phyloP scores from a whole-genome alignment of 164 flowering plant species.

The Vitis riparia region DNA sequence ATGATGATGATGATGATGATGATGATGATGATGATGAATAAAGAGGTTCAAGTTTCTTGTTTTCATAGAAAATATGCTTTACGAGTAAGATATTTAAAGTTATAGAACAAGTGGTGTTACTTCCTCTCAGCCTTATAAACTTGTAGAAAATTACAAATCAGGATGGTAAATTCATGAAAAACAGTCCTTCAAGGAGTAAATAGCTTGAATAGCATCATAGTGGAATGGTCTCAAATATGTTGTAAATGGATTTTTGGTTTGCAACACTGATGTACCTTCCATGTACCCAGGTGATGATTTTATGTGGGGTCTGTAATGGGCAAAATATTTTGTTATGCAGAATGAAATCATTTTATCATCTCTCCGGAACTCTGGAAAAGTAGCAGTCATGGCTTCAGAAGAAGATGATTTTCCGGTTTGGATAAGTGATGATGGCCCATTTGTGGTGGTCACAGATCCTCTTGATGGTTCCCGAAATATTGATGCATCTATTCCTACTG shows the following conservation, averaged over 20 bases:
- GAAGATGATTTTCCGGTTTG: conserved; percentile 86
- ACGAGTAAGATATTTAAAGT: too few relatives aligned
- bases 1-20: too few relatives aligned
- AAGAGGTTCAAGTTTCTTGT: too few relatives aligned
- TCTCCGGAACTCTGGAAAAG: conserved; percentile 81
- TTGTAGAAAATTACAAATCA: too few relatives aligned
- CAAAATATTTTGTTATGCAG: conserved; percentile 37
- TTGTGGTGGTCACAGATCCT: conserved; percentile 92
- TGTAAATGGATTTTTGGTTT: neutral
- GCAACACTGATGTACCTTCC: neutral
- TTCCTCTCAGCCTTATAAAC: too few relatives aligned
- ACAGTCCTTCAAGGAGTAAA: neutral
- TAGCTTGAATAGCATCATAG: neutral
- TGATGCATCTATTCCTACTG: conserved; percentile 96
- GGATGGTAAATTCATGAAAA: neutral
- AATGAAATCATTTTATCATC: conserved; percentile 86
- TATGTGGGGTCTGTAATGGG: too few relatives aligned
- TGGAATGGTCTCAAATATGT: neutral
- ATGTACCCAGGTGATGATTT: too few relatives aligned
- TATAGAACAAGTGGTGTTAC: too few relatives aligned
- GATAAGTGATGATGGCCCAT: conserved; percentile 82
- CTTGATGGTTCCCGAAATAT: conserved; percentile 96
- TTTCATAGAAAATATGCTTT: too few relatives aligned
- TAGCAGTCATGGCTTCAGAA: conserved; percentile 94
- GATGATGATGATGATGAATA: too few relatives aligned